These are phyloP conservation scores for Sugiyamaella boreocaroliniensis DNA, from an alignment of 805 yeast species.

Conservation along the genomic window DNA sequence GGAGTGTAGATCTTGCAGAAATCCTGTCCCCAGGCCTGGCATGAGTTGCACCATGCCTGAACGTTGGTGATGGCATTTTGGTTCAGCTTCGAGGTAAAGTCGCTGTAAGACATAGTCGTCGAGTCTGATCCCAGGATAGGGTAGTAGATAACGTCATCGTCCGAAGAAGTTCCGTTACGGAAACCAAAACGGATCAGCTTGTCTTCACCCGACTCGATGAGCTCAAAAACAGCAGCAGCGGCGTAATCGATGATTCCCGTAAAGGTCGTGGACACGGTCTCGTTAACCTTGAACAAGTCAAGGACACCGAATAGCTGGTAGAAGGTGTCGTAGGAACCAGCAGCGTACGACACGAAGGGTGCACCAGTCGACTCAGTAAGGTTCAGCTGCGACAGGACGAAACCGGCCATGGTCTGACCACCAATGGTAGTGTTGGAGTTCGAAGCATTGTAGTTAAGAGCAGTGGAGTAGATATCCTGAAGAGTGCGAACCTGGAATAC, in stretches of 20 bases:
- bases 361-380: constrained; percentile 31
- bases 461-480: constrained; percentile 38
- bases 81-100: constrained; percentile 29
- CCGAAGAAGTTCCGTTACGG: constrained; percentile 39
- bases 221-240: constrained; percentile 40
- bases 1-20: constrained; percentile 33
- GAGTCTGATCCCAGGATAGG: constrained; percentile 35
- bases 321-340: constrained; percentile 43
- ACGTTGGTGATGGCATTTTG: constrained; percentile 27
- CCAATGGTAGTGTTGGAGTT: constrained; percentile 35
- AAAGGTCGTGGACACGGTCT: constrained; percentile 27
- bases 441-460: constrained; percentile 30
- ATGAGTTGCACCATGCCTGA: constrained; percentile 37
- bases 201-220: constrained; percentile 25
- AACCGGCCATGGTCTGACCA: constrained; percentile 37
- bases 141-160: constrained; percentile 25
- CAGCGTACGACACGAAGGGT: constrained; percentile 38
- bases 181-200: constrained; percentile 40
- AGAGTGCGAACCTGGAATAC: constrained; percentile 31
- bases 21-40: constrained; percentile 27
- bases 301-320: constrained; percentile 36
- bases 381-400: constrained; percentile 32
- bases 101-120: constrained; percentile 33
- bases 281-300: constrained; percentile 31
- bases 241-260: constrained; percentile 46